Evolutionary conservation across 768 basidiomycete species (phyloP).

Genomic region (Leucocoprinus leucothites): DNA sequence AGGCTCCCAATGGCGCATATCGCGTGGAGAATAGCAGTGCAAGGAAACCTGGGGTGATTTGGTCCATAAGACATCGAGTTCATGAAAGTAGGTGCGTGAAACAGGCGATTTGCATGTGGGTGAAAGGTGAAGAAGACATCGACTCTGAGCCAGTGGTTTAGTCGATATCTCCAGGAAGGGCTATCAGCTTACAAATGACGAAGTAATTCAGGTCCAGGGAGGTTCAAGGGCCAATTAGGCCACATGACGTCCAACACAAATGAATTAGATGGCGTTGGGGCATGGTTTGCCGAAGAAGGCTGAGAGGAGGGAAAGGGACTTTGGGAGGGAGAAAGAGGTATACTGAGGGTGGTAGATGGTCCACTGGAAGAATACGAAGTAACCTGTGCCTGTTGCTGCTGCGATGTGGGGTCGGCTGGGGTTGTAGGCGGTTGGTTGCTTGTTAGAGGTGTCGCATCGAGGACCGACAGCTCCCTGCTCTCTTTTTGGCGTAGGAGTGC

Average conservation of each 20-base stretch:
- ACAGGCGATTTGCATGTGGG: slow-evolving; percentile 67
- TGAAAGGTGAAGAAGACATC: slow-evolving; percentile 80
- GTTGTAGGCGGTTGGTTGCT: not conserved
- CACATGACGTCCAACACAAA: slow-evolving; percentile 40
- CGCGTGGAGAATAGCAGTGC: slow-evolving; percentile 71
- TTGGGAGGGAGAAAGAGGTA: slow-evolving; percentile 24
- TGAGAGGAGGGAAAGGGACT: slow-evolving; percentile 13
- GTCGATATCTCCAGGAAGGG: not conserved
- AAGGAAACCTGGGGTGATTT: slow-evolving; percentile 71
- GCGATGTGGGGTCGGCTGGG: not conserved
- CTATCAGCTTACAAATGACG: slow-evolving; percentile 56
- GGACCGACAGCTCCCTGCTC: slow-evolving; percentile 7
- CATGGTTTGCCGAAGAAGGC: slow-evolving; percentile 8
- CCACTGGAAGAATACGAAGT: slow-evolving; percentile 1
- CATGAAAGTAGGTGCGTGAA: slow-evolving; percentile 68
- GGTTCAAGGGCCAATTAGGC: slow-evolving; percentile 58
- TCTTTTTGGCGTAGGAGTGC: slow-evolving; percentile 60
- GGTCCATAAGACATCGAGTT: slow-evolving; percentile 61
- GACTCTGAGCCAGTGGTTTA: slow-evolving; percentile 38
- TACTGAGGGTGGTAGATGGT: slow-evolving; percentile 17
- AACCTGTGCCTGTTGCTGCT: slow-evolving; percentile 1
- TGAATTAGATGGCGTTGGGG: slow-evolving; percentile 16
- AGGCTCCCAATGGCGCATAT: slow-evolving; percentile 79
- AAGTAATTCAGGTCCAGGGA: slow-evolving; percentile 62
- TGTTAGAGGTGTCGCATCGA: not conserved